Evolutionary conservation across 2,329 filamentous ascomycete genomes (phyloP), one percentile per base, ranked within the genome.

Genomic region (Xylariales sp.): DNA sequence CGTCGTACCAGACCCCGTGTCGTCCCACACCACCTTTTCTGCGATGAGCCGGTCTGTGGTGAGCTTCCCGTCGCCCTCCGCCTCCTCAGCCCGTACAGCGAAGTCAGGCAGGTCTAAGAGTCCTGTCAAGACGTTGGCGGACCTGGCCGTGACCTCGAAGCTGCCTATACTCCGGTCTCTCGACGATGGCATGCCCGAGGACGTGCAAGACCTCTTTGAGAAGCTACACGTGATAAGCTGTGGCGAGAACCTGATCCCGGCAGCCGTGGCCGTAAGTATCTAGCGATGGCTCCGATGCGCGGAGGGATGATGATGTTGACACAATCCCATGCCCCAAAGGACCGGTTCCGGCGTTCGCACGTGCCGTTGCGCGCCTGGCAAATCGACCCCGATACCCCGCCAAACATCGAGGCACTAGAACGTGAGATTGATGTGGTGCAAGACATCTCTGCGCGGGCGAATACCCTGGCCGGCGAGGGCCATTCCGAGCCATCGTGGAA

Each of bases 51-150:
- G 34, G 32, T 58, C 30, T 8, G n/a, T 39, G n/a, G 16, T 39
- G 1, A 41, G 52, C 32, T 39, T 54, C 23, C 52, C 52, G 8
- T 54, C 34, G 23, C 39, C 5, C 16, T 39, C 34, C 16, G 32
- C 52, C 16, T n/a, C 32, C 34, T 54, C 52, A 2, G 16, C 32
- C 52, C 14, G 16, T 34, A 39, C 32, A 16, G 52, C 34, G 10
- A 54, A 54, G 34, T 39, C 32, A 23, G 52, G 52, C 52, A 39
- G 32, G 34, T 54, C 52, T 54, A 41, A 54, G 52, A 54, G 16
- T n/a, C 52, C 18, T 54, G 52, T 54, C n/a, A 54, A 23, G 34
- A 54, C 52, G 8, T 39, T 39, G 52, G 52, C 52, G 16, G 52
- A 54, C 34, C n/a, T 54, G 39, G 34, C 52, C 16, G 34, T 39